These are phyloP conservation scores for Beauveria caledonica DNA, from an alignment of 2,329 filamentous ascomycete species.

Conservation along the genomic window DNA sequence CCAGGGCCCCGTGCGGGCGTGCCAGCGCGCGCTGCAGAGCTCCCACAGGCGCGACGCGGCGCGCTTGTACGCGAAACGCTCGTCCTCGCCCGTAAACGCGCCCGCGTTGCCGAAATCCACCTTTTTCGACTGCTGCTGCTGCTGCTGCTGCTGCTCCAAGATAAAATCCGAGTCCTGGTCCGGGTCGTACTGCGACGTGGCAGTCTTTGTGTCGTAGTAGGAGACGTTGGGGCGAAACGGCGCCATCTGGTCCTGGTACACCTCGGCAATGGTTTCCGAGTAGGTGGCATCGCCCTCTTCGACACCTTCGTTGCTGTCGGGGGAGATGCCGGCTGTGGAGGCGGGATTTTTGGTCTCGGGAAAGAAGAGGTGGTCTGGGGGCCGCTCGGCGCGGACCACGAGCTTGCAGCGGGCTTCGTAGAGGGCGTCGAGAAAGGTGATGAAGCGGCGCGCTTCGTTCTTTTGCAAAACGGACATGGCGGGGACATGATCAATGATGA, in stretches of 20 bases:
- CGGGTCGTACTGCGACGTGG: conserved; percentile 42
- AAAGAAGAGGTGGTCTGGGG: conserved; percentile 71
- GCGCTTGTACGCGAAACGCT: conserved; percentile 72
- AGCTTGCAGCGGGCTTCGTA: conserved; percentile 78
- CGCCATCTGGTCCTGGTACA: conserved; percentile 68
- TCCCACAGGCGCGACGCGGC: conserved; percentile 75
- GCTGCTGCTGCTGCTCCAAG: conserved; percentile 23
- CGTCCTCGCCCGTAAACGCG: conserved; percentile 71
- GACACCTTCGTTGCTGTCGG: conserved; percentile 10
- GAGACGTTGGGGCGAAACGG: conserved; percentile 76
- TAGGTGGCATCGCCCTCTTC: conserved; percentile 30
- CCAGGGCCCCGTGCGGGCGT: conserved; percentile 56
- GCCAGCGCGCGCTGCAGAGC: conserved; percentile 67
- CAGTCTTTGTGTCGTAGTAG: conserved; percentile 44
- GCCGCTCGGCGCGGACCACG: conserved; percentile 56
- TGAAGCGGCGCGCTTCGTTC: conserved; percentile 73
- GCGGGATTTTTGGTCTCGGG: conserved; percentile 41
- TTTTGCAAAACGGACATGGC: conserved; percentile 60
- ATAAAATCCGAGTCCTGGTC: conserved; percentile 52
- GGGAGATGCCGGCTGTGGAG: conserved; percentile 1
- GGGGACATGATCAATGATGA: conserved; percentile 65
- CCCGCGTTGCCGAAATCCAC: conserved; percentile 61
- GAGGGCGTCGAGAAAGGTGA: conserved; percentile 70
- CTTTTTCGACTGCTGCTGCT: conserved; percentile 18
- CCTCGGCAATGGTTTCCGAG: conserved; percentile 47